These are phyloP conservation scores for Epichloe festucae DNA, from an alignment of 2,329 filamentous ascomycete genomes.

Conservation along the genomic window DNA sequence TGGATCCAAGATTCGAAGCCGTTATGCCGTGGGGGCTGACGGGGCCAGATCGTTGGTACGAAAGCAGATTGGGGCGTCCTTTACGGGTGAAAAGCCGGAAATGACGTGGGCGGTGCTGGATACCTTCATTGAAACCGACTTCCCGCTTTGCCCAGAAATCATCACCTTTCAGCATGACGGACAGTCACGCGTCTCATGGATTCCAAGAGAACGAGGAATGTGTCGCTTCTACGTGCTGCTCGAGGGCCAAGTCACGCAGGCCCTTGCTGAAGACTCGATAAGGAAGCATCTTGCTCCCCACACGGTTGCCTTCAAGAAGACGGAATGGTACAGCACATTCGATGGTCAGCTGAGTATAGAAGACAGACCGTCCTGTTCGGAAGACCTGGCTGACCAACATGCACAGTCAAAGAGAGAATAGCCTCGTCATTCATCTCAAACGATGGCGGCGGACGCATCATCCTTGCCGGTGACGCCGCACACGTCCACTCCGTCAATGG, in stretches of 20 bases:
- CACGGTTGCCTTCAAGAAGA: conserved; percentile 26
- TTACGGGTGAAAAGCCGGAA: conserved; percentile 33
- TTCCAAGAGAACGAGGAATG: conserved; percentile 33
- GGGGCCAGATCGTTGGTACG: conserved; percentile 37
- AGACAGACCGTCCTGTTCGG: not conserved
- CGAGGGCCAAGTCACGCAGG: conserved; percentile 29
- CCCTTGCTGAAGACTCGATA: conserved; percentile 28
- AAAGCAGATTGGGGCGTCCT: conserved; percentile 23
- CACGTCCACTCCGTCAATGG: conserved; percentile 44
- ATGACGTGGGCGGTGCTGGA: conserved; percentile 38
- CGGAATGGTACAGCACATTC: conserved; percentile 38
- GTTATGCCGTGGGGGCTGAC: conserved; percentile 38
- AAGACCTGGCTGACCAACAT: not conserved
- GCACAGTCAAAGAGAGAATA: conserved; percentile 27
- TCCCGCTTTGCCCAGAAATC: conserved; percentile 31
- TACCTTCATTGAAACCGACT: conserved; percentile 35
- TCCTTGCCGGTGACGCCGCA: conserved; percentile 43
- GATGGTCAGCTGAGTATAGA: conserved; percentile 23
- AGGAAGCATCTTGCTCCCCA: conserved; percentile 30
- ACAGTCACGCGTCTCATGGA: conserved; percentile 34
- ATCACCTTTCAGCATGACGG: conserved; percentile 33
- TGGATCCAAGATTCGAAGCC: conserved; percentile 20
- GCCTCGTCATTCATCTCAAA: conserved; percentile 26
- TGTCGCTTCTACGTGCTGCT: conserved; percentile 34
- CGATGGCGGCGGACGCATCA: conserved; percentile 28